phyloP scores from a whole-genome alignment of 108 stramenopile species.

The Conticribra weissflogii region DNA sequence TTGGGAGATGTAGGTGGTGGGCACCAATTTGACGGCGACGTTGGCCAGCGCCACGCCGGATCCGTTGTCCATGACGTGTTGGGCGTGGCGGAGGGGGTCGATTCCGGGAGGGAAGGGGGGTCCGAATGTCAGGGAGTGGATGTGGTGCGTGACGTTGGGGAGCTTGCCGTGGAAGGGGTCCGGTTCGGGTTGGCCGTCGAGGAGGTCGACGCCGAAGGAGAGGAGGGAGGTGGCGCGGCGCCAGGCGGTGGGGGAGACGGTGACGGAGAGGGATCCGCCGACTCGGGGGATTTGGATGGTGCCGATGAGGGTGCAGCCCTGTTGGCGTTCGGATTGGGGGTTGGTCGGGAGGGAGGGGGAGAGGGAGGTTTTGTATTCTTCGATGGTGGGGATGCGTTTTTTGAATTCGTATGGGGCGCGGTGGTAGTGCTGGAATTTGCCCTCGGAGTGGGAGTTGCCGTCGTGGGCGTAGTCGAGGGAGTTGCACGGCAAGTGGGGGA shows the following conservation, averaged over 20 bases:
- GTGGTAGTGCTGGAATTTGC: conserved; percentile 46
- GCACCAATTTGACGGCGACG: conserved; percentile 73
- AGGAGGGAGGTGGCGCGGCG: conserved; percentile 25
- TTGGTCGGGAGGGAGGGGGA: too few species aligned
- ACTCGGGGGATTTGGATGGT: conserved; percentile 39
- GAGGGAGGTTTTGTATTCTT: conserved; percentile 45
- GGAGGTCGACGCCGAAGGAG: conserved; percentile 27
- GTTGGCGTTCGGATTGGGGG: background rate
- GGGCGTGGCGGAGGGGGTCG: conserved; percentile 60
- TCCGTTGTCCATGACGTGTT: conserved; percentile 69
- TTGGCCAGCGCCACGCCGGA: conserved; percentile 68
- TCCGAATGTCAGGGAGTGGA: conserved; percentile 80
- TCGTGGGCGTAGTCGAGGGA: conserved; percentile 71
- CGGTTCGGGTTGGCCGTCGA: background rate
- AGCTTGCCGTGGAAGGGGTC: conserved; percentile 43
- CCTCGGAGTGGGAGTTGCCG: conserved; percentile 31
- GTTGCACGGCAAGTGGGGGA: conserved; percentile 69
- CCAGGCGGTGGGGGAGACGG: conserved; percentile 41
- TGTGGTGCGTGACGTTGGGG: conserved; percentile 66
- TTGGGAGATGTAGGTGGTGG: conserved; percentile 68
- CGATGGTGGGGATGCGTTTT: conserved; percentile 23
- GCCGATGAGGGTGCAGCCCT: conserved; percentile 43
- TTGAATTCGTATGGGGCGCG: conserved; percentile 31
- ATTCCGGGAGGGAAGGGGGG: conserved; percentile 56
- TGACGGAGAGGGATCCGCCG: conserved; percentile 25